Evolutionary conservation across 2,329 filamentous ascomycete species (phyloP).

Genomic region (Grosmannia huntii): DNA sequence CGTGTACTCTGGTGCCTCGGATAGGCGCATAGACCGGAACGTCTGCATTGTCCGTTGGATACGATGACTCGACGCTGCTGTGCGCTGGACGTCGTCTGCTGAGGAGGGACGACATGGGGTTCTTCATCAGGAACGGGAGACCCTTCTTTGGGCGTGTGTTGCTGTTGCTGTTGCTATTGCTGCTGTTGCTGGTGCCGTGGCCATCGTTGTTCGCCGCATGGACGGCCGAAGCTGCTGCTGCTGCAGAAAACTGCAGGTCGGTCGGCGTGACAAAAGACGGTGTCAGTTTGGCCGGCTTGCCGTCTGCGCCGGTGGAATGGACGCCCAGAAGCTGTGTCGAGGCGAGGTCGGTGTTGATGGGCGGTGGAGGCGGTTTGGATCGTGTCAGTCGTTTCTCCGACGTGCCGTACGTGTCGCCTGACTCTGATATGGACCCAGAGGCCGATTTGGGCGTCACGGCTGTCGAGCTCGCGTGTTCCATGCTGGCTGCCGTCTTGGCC

Average conservation of each 20-base stretch:
- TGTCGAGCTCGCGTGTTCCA: conserved; percentile 1
- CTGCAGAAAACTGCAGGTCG: conserved; percentile 30
- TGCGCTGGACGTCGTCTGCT: conserved; percentile 43
- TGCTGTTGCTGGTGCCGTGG: conserved; percentile 18
- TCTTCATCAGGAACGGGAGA: conserved; percentile 41
- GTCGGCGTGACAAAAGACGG: conserved; percentile 37
- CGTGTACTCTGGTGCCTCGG: conserved; percentile 49
- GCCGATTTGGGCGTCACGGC: not conserved
- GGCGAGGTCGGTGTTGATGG: conserved; percentile 22
- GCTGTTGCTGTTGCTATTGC: conserved; percentile 25
- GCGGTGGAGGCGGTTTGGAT: conserved; percentile 22
- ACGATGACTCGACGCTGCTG: conserved; percentile 28
- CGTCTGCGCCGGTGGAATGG: not conserved
- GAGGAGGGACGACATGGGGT: conserved; percentile 45
- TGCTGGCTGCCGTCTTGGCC: conserved; percentile 5
- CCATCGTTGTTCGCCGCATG: not conserved
- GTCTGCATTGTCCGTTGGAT: conserved; percentile 27
- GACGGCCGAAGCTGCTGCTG: conserved; percentile 22
- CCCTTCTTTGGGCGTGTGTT: conserved; percentile 36
- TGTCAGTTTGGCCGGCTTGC: conserved; percentile 15
- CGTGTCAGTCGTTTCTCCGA: conserved; percentile 17
- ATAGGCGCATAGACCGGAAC: conserved; percentile 50
- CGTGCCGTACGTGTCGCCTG: not conserved
- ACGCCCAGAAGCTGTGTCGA: conserved; percentile 15
- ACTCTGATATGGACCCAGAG: not conserved